phyloP scores from a whole-genome alignment of 208 protist species.

The Leishmania gerbilli region DNA sequence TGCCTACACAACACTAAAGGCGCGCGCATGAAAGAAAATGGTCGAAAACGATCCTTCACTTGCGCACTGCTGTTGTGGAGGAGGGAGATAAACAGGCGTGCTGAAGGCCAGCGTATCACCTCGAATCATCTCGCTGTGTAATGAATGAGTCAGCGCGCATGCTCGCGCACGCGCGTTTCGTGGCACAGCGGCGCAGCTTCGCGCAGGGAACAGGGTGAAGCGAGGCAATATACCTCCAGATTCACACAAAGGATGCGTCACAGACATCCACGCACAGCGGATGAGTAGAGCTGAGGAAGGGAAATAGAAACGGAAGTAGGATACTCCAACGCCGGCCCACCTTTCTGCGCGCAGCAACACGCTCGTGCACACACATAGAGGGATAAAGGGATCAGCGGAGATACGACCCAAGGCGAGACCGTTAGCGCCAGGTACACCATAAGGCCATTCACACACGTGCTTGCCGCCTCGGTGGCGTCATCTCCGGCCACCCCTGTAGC shows the following conservation, averaged over 20 bases:
- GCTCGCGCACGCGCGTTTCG: background rate
- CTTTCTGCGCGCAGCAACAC: background rate
- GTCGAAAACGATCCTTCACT: background rate
- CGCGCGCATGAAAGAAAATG: background rate
- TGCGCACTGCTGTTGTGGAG: background rate
- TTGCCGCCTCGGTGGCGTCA: background rate
- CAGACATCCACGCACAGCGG: background rate
- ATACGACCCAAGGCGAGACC: background rate
- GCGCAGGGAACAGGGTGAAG: background rate
- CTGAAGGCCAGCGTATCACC: background rate
- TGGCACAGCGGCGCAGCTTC: background rate
- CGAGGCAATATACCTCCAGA: background rate
- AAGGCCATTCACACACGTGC: slow-evolving; percentile 3
- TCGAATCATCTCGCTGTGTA: background rate
- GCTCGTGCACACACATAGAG: background rate
- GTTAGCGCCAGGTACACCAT: slow-evolving; percentile 19
- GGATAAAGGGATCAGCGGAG: background rate
- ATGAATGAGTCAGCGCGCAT: background rate
- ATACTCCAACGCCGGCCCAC: background rate
- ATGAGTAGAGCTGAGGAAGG: background rate
- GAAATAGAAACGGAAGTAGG: background rate
- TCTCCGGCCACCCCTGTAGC: background rate
- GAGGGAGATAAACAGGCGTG: background rate
- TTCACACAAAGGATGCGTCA: background rate
- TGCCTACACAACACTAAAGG: background rate